Evolutionary conservation across 23 red algal genomes (phyloP).

Genomic region (Gracilaria gracilis): DNA sequence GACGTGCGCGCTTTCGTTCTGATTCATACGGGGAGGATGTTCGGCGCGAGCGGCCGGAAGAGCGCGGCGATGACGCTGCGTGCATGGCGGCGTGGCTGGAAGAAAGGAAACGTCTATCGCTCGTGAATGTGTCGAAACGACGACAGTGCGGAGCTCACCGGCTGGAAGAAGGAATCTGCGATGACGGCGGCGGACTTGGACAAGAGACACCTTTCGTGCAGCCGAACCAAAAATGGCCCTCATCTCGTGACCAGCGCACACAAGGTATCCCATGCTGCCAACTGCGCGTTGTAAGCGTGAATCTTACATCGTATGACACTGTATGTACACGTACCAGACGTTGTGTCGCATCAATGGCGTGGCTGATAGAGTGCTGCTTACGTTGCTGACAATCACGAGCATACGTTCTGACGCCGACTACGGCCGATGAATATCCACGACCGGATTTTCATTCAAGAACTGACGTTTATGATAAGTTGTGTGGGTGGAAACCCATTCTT

Average conservation of each 20-base stretch:
- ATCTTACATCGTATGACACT: not conserved
- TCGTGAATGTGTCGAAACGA: not conserved
- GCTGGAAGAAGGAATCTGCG: not conserved
- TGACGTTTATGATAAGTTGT: too few species aligned
- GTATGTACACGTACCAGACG: too few species aligned
- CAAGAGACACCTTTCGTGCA: not conserved
- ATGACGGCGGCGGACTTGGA: not conserved
- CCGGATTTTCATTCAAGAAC: too few species aligned
- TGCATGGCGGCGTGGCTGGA: not conserved
- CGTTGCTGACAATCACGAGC: too few species aligned
- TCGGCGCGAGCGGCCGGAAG: constrained; percentile 20
- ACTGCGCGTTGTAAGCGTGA: not conserved
- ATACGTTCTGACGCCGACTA: too few species aligned
- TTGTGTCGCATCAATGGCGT: too few species aligned
- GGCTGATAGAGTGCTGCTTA: too few species aligned
- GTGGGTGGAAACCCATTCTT: not conserved
- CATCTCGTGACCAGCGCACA: not conserved
- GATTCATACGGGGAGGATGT: constrained; percentile 30
- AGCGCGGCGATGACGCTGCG: constrained; percentile 17
- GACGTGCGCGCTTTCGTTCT: constrained; percentile 36
- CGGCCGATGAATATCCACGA: too few species aligned
- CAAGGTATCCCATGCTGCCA: not conserved
- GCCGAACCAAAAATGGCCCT: not conserved
- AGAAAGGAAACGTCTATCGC: not conserved
- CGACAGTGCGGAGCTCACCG: not conserved